A percentile compares a stretch with the other conserved stretches of the same genome.
These are phyloP conservation scores for Pestalotiopsis sp. DNA, from an alignment of 2,329 filamentous ascomycete genomes.

Conservation along the genomic window DNA sequence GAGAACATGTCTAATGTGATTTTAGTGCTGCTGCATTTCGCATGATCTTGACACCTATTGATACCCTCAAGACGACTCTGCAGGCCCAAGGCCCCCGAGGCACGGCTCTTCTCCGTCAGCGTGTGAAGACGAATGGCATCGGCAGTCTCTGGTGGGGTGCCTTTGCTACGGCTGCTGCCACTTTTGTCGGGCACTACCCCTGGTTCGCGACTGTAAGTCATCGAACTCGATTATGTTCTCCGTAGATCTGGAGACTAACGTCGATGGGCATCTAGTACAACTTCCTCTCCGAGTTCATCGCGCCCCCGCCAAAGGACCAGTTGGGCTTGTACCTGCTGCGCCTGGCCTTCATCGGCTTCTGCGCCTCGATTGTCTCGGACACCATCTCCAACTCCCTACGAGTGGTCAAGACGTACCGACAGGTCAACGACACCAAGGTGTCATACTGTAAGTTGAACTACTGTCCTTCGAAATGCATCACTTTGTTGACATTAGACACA, in stretches of 20 bases:
- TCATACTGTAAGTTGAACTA: constrained; percentile 41
- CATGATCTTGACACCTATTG: constrained; percentile 50
- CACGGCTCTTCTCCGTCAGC: constrained; percentile 43
- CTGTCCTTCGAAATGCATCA: not conserved
- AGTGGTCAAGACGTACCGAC: constrained; percentile 52
- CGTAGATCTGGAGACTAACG: no score
- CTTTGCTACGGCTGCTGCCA: constrained; percentile 49
- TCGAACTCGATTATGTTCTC: not conserved
- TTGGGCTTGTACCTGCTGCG: constrained; percentile 46
- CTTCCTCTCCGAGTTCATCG: constrained; percentile 39
- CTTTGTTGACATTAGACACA: constrained; percentile 21
- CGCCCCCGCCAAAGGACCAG: constrained; percentile 42
- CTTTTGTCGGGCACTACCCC: constrained; percentile 52
- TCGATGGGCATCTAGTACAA: constrained; percentile 45
- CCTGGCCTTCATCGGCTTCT: constrained; percentile 46
- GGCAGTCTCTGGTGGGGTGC: constrained; percentile 54
- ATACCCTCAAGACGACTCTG: constrained; percentile 53
- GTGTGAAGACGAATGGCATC: constrained; percentile 46
- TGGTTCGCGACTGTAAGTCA: constrained; percentile 49
- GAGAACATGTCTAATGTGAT: not conserved
- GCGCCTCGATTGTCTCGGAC: constrained; percentile 48
- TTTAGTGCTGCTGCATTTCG: constrained; percentile 47
- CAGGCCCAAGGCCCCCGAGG: constrained; percentile 49
- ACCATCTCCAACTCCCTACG: constrained; percentile 49
- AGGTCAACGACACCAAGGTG: constrained; percentile 50